Percentiles rank a stretch among this genome's conserved stretches.
phyloP scores from a whole-genome alignment of 2,329 filamentous ascomycete genomes.

The Cryphonectria nitschkei region DNA sequence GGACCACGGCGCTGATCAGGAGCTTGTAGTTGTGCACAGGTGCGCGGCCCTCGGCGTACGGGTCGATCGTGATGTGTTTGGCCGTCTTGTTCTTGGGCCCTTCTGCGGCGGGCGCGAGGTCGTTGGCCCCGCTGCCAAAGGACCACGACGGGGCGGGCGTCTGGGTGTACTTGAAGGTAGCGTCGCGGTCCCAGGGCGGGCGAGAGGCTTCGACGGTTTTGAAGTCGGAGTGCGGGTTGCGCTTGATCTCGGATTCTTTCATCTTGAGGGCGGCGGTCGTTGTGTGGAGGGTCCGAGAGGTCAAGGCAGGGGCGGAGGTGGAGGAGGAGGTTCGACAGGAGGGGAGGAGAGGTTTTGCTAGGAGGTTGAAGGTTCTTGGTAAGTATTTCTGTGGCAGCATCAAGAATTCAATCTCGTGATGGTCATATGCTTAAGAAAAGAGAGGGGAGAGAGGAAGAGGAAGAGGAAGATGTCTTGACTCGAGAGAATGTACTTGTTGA shows the following conservation, averaged over 20 bases:
- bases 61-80: constrained; percentile 77
- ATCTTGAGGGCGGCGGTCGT: constrained; percentile 37
- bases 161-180: constrained; percentile 61
- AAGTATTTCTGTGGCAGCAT: not conserved
- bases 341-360: too few species aligned
- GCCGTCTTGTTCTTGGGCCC: constrained; percentile 35
- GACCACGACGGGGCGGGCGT: constrained; percentile 69
- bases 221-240: constrained; percentile 76
- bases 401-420: not conserved
- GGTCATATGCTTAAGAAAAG: not conserved
- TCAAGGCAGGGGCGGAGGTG: not conserved
- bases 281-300: constrained; percentile 1
- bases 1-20: constrained; percentile 80
- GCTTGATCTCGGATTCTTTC: constrained; percentile 49
- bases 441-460: too few species aligned
- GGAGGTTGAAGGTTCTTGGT: not conserved
- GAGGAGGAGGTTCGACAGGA: not conserved
- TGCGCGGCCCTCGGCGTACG: constrained; percentile 71
- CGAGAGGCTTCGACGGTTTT: constrained; percentile 70
- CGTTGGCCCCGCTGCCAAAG: constrained; percentile 68
- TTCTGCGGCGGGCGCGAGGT: constrained; percentile 36
- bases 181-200: constrained; percentile 57
- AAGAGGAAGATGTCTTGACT: not conserved
- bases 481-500: not conserved
- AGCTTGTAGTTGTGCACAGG: constrained; percentile 85